Evolutionary conservation across 1,139 yeast genomes (phyloP).

Genomic region (Chernovozyma sophiae-reginae): DNA sequence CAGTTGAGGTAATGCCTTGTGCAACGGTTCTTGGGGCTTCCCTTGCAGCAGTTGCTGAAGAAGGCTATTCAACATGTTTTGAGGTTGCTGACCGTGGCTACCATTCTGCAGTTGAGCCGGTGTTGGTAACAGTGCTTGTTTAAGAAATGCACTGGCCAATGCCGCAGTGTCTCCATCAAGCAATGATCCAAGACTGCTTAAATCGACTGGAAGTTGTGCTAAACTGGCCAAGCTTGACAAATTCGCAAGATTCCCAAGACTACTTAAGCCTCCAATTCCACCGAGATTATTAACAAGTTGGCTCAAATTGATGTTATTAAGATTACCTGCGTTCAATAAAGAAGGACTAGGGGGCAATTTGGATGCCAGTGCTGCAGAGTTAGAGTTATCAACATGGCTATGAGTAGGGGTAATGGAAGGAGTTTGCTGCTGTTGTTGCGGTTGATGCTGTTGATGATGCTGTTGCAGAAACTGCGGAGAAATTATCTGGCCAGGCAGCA

Average conservation of each 20-base stretch:
- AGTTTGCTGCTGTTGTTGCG: background rate
- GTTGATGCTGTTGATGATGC: conserved; percentile 14
- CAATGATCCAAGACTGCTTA: conserved; percentile 32
- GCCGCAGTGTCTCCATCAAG: conserved; percentile 12
- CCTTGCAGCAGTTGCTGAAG: background rate
- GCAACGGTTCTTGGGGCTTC: background rate
- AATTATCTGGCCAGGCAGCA: background rate
- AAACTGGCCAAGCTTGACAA: conserved; percentile 40
- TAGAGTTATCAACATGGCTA: background rate
- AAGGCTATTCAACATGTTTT: background rate
- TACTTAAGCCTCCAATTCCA: conserved; percentile 32
- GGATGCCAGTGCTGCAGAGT: conserved; percentile 16
- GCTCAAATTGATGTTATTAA: conserved; percentile 42
- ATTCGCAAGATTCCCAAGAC: conserved; percentile 35
- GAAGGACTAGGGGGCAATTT: conserved; percentile 6
- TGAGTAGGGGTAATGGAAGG: background rate
- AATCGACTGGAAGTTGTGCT: conserved; percentile 43
- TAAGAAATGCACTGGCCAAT: background rate
- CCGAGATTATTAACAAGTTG: conserved; percentile 43
- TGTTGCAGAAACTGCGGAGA: background rate
- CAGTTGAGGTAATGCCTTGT: background rate
- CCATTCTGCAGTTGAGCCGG: background rate
- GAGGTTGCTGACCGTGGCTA: conserved; percentile 12
- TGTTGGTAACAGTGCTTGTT: background rate
- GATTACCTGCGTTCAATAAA: conserved; percentile 39